Percentiles rank a stretch among this genome's conserved stretches.
These are phyloP conservation scores for Cicer cuneatum DNA, from an alignment of 306 rosid species.

Conservation along the genomic window DNA sequence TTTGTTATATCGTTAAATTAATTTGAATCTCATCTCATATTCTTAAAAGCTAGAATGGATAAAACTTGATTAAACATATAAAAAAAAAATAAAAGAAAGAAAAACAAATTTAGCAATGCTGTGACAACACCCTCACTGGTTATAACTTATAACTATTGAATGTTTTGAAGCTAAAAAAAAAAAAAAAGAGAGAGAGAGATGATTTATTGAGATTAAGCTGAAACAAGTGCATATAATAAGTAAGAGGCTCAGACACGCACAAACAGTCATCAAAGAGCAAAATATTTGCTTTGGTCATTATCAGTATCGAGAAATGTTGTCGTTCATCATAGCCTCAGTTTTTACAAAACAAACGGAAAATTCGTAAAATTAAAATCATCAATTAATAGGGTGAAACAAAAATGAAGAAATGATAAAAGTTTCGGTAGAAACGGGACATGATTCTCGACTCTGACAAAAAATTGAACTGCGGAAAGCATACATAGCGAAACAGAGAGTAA, in stretches of 20 bases:
- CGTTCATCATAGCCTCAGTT: constrained; percentile 29
- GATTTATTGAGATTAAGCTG: not conserved
- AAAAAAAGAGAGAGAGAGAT: not conserved
- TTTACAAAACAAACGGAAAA: not conserved
- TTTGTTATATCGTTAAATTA: too few species aligned
- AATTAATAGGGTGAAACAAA: not conserved
- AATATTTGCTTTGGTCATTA: constrained; percentile 14
- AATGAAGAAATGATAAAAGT: not conserved
- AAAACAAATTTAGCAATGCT: too few species aligned
- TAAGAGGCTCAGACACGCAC: constrained; percentile 44
- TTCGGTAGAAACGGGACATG: not conserved
- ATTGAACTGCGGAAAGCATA: not conserved
- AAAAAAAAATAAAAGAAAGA: too few species aligned
- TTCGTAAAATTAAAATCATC: not conserved
- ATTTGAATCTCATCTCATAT: too few species aligned
- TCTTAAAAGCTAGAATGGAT: too few species aligned
- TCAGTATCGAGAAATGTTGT: constrained; percentile 39
- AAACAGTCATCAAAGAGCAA: constrained; percentile 37
- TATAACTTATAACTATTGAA: too few species aligned
- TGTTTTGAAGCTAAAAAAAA: too few species aligned
- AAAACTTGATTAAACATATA: too few species aligned
- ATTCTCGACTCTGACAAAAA: not conserved
- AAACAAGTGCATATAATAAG: not conserved
- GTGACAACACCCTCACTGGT: too few species aligned
- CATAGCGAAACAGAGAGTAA: not conserved